Evolutionary conservation across 495 filamentous ascomycete genomes (phyloP), one percentile per base, ranked within the genome.

Genomic region (Aspergillus ostianus): DNA sequence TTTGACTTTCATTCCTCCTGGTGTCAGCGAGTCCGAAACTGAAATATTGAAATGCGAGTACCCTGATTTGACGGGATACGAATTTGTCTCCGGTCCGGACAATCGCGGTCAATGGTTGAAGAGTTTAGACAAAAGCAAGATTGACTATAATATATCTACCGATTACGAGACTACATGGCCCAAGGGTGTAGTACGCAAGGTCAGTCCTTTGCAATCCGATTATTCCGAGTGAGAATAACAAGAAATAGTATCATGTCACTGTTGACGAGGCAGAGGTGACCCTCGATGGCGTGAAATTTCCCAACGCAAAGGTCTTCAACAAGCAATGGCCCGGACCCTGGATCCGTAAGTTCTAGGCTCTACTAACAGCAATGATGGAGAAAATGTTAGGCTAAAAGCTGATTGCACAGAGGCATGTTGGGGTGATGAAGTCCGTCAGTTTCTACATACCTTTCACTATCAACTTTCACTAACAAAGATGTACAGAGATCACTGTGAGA

Each of bases 271-370:
- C n/a, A 15, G 29, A 12, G 15, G 32, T 32, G 51, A 19, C 26
- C 18, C 10, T 23, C 7, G 23, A 53, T 53, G 51, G 51, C 12
- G 29, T 29, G 23, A 13, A 9, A 1, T 36, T 30, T 9, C 13
- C 26, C 32, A 5, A 32, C 13, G 29, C 51, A 29, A 53, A 36
- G 67, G 85, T 87, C 53, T 86, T 91, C 75, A 91, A 92, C 67
- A 82, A 80, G 2, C 69, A 86, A 1, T 73, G 84, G 46, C 88
- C 87, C 9, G 69, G 71, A 26, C 51, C 30, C n/a, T 79, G 74
- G n/a, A 86, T 90, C 51, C 51, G 51, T 53, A 36, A 30, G 51
- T 53, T n/a, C 10, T 15, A 5, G 13, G 13, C 15, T n/a, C 26
- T 29, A 29, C 4, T 20, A 36, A 20, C 19, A 20, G 12, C 8